Conservation (phyloP, 1,284 basidiomycete genomes). For the Peniophora sp. region DNA sequence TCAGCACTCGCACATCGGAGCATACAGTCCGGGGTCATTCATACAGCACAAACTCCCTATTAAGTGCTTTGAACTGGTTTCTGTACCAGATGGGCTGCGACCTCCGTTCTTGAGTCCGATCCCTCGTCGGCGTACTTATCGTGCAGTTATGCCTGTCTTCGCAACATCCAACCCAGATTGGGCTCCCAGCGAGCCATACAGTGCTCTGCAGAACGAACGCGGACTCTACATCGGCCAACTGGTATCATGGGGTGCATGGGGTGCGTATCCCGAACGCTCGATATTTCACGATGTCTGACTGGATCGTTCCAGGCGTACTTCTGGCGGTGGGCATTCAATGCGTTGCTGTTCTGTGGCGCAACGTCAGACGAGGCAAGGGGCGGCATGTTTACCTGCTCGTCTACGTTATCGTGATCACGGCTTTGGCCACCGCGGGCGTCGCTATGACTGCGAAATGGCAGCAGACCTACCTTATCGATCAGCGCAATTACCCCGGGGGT, state of each 20-base stretch:
- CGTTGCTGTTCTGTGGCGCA: neutral
- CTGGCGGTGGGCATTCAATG: neutral
- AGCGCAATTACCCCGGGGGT: neutral
- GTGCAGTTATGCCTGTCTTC: too few relatives aligned
- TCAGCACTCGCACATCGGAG: too few relatives aligned
- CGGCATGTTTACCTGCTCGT: neutral
- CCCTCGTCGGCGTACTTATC: too few relatives aligned
- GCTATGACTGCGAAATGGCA: neutral
- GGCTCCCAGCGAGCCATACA: neutral
- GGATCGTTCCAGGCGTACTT: neutral
- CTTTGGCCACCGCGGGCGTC: neutral
- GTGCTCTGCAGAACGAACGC: neutral
- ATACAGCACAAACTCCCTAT: too few relatives aligned
- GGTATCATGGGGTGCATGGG: neutral
- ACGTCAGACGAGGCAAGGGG: neutral
- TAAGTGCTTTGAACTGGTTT: too few relatives aligned
- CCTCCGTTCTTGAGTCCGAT: too few relatives aligned
- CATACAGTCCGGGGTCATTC: too few relatives aligned
- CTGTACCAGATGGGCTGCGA: too few relatives aligned
- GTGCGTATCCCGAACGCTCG: neutral
- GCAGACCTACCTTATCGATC: neutral
- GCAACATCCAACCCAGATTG: neutral
- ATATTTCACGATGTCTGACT: neutral
- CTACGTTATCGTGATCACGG: neutral
- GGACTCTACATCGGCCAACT: too few relatives aligned